Evolutionary conservation across 768 basidiomycete species (phyloP).

Genomic region (Tricholoma sp.): DNA sequence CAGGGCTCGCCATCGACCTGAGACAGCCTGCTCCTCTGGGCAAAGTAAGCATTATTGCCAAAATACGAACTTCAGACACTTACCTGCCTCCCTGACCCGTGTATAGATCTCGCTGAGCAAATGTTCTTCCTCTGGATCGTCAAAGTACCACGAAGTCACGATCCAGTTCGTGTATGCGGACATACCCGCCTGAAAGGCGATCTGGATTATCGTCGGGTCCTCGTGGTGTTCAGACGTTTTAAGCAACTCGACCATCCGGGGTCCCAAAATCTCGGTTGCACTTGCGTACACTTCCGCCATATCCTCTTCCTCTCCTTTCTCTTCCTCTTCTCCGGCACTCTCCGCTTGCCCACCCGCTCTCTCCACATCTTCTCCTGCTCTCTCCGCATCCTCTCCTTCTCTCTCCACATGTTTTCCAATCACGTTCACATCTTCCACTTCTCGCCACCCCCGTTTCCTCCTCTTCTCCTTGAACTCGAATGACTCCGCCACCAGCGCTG

Average conservation of each 20-base stretch:
- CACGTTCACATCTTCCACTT: neutral
- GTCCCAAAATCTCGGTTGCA: slow-evolving; percentile 24
- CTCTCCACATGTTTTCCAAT: neutral
- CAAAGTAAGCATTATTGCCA: neutral
- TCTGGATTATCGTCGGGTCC: slow-evolving; percentile 37
- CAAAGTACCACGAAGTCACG: slow-evolving; percentile 46
- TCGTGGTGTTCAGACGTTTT: slow-evolving; percentile 32
- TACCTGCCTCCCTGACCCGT: slow-evolving; percentile 31
- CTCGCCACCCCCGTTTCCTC: neutral
- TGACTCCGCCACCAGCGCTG: slow-evolving; percentile 41
- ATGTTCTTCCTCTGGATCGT: slow-evolving; percentile 42
- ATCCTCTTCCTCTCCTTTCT: slow-evolving; percentile 3
- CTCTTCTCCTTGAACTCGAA: slow-evolving; percentile 22
- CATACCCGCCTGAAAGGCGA: slow-evolving; percentile 42
- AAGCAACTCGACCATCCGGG: slow-evolving; percentile 35
- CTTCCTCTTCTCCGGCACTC: neutral
- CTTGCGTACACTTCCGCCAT: slow-evolving; percentile 23
- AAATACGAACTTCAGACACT: slow-evolving; percentile 5
- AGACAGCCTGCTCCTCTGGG: slow-evolving; percentile 39
- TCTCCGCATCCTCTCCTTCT: neutral
- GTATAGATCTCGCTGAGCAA: slow-evolving; percentile 33
- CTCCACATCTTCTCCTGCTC: neutral
- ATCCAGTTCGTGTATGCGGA: slow-evolving; percentile 46
- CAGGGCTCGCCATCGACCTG: slow-evolving; percentile 40
- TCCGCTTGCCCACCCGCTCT: neutral